Base-by-base conservation (phyloP, 495 filamentous ascomycete species). In the Neurospora sublineolata region DNA sequence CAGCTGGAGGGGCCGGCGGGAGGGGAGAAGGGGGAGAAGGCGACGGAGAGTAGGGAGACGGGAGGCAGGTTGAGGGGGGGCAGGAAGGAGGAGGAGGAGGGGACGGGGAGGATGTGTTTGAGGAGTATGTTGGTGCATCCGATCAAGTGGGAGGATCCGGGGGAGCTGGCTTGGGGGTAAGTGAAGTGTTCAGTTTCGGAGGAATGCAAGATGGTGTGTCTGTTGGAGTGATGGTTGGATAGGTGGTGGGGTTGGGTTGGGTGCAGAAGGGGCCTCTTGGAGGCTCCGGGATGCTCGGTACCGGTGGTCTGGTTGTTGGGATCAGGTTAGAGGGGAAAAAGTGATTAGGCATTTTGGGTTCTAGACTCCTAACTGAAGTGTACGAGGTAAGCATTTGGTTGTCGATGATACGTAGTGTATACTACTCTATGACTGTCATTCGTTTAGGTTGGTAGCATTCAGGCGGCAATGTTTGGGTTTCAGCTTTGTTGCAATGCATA, bases 111-210 rank as follows among this genome's bases (percentile, higher is more conserved):
- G 71, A 90, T 98, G 91, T 98, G 94, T 84, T 81, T 97, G 72
- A 91, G 92, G 60, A 91, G 90, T 68, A 91, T 96, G 89, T 85
- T 99, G 69, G 81, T 97, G 76, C 95, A 99, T 85, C 95, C 95
- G 1, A 89, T 98, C 67, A 99, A 99, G 85, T 84, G 81, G 81
- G 84, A 86, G 73, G 77, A 82, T 67, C 83, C 83, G 44, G 76
- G 73, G 23, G 82, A 84, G 74, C 72, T 75, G 73, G 78, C 75
- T 20, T 77, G 74, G 68, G 75, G 67, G 27, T 72, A 60, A 60
- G 23, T 60, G 2, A 10, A 5, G 10, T 23, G 39, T 40, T n/a
- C n/a, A n/a, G n/a, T n/a, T 14, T 40, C 39, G 44, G 20, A 11
- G 12, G 20, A 52, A 23, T 1, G 7, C 41, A 44, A 20, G 8